These are phyloP conservation scores for Oryza glumipatula DNA, from an alignment of 176 grass and related monocot species.

Conservation along the genomic window DNA sequence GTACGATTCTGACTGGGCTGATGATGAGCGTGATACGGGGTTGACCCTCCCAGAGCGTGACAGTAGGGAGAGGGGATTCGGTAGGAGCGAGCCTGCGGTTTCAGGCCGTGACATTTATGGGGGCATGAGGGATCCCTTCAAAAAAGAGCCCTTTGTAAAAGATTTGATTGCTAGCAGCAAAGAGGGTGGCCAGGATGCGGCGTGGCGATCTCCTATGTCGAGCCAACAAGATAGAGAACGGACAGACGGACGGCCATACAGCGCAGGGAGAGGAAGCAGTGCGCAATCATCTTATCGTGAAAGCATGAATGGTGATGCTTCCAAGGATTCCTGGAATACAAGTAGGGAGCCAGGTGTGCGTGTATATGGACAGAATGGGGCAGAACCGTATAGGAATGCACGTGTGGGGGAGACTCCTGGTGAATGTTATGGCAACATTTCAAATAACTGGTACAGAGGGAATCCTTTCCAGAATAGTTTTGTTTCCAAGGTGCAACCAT, in stretches of 20 bases:
- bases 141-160: slow-evolving; percentile 60
- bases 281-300: slow-evolving; percentile 40
- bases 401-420: slow-evolving; percentile 27
- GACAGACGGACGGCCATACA: slow-evolving; percentile 55
- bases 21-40: slow-evolving; percentile 91
- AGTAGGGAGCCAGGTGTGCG: slow-evolving; percentile 37
- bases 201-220: slow-evolving; percentile 56
- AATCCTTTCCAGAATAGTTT: slow-evolving; percentile 67
- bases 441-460: slow-evolving; percentile 70
- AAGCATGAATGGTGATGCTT: slow-evolving; percentile 45
- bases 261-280: slow-evolving; percentile 66
- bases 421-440: slow-evolving; percentile 41
- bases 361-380: slow-evolving; percentile 47
- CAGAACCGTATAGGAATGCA: slow-evolving; percentile 54
- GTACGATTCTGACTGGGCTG: slow-evolving; percentile 93
- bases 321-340: slow-evolving; percentile 62
- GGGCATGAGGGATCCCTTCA: slow-evolving; percentile 50
- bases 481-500: slow-evolving; percentile 55
- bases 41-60: slow-evolving; percentile 77
- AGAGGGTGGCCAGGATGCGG: slow-evolving; percentile 44
- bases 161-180: slow-evolving; percentile 49
- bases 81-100: slow-evolving; percentile 51
- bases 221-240: slow-evolving; percentile 52
- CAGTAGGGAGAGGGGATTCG: slow-evolving; percentile 59
- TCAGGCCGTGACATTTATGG: slow-evolving; percentile 46